Percentiles rank a stretch among this genome's conserved stretches.
phyloP scores from a whole-genome alignment of 352 stramenopile genomes.

The Globisporangium irregulare region DNA sequence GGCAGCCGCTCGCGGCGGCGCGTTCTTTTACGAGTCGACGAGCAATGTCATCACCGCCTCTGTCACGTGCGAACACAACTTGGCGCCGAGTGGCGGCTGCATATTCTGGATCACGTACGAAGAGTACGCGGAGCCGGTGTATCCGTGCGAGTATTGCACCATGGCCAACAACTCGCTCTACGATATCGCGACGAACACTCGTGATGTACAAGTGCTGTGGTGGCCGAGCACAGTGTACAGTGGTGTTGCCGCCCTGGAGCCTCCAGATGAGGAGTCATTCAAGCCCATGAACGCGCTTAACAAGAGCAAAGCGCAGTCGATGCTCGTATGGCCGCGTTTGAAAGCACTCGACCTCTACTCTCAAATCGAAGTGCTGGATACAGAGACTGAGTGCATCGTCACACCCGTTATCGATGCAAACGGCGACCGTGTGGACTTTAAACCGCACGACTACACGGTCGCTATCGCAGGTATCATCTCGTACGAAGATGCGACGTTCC shows the following conservation, averaged over 20 bases:
- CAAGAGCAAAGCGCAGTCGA: conserved; percentile 24
- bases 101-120: conserved; percentile 57
- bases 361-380: conserved; percentile 62
- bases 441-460: conserved; percentile 24
- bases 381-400: conserved; percentile 37
- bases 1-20: conserved; percentile 37
- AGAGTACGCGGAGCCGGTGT: conserved; percentile 12
- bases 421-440: conserved; percentile 27
- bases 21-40: conserved; percentile 43
- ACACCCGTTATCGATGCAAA: neutral
- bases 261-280: conserved; percentile 50
- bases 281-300: conserved; percentile 23
- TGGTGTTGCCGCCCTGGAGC: conserved; percentile 36
- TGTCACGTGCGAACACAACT: conserved; percentile 37
- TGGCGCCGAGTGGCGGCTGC: conserved; percentile 50
- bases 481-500: conserved; percentile 37
- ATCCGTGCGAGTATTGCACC: conserved; percentile 35
- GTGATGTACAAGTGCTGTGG: conserved; percentile 50
- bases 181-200: conserved; percentile 57
- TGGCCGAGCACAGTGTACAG: conserved; percentile 50
- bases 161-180: conserved; percentile 53
- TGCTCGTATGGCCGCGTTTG: conserved; percentile 49
- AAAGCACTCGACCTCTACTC: conserved; percentile 58
- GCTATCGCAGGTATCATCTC: conserved; percentile 36
- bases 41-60: conserved; percentile 18